Evolutionary conservation across 1,284 basidiomycete species (phyloP).

Genomic region (Xerocomus amazonicus): DNA sequence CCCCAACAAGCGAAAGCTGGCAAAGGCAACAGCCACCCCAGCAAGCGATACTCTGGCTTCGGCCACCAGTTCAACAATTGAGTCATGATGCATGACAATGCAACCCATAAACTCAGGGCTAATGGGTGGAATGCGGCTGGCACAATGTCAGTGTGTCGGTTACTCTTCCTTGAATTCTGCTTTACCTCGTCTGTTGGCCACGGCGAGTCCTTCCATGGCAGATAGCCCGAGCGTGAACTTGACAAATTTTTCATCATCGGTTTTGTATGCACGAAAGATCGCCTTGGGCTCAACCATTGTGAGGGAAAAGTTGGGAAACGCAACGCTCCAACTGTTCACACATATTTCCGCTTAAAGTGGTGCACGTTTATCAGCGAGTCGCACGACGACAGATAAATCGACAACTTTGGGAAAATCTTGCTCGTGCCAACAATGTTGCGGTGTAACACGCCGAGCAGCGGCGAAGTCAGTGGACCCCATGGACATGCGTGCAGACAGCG

Average conservation of each 20-base stretch:
- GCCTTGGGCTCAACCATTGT: constrained; percentile 34
- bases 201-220: constrained; percentile 66
- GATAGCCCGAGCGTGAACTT: constrained; percentile 67
- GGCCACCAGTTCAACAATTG: constrained; percentile 68
- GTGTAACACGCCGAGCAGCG: background rate
- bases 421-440: too few species aligned
- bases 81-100: constrained; percentile 54
- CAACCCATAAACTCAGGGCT: constrained; percentile 57
- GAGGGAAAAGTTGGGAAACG: background rate
- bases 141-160: background rate
- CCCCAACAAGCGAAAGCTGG: constrained; percentile 63
- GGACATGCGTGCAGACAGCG: constrained; percentile 50
- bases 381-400: too few species aligned
- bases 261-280: constrained; percentile 52
- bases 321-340: too few species aligned
- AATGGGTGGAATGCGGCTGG: constrained; percentile 62
- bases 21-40: constrained; percentile 56
- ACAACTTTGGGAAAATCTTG: too few species aligned
- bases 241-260: constrained; percentile 53
- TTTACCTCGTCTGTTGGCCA: constrained; percentile 64
- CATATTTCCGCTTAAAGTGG: too few species aligned
- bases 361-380: too few species aligned
- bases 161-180: background rate
- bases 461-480: constrained; percentile 32
- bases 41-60: constrained; percentile 35